Conservation (phyloP, 805 yeast species). For the Nakazawaea wickerhamii region DNA sequence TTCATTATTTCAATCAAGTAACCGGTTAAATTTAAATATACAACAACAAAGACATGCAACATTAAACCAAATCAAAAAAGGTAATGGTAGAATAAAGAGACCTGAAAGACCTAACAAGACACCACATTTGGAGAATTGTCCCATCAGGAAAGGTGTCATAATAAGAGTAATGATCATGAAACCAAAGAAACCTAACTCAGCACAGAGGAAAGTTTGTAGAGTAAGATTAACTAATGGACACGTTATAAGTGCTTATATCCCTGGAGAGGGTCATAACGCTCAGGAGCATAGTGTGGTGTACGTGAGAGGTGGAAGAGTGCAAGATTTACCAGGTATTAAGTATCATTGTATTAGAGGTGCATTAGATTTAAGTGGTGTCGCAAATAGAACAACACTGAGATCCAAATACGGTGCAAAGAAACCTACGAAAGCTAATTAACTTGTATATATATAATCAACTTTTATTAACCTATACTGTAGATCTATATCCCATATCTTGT, state of each 20-base stretch:
- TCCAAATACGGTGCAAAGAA: slow-evolving; percentile 92
- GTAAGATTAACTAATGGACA: slow-evolving; percentile 89
- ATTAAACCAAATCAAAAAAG: slow-evolving; percentile 70
- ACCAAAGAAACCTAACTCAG: slow-evolving; percentile 98
- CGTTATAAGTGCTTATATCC: slow-evolving; percentile 86
- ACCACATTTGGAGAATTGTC: slow-evolving; percentile 79
- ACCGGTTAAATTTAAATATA: slow-evolving; percentile 7
- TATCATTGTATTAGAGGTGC: slow-evolving; percentile 93
- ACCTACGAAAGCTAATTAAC: slow-evolving; percentile 45
- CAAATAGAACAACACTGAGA: slow-evolving; percentile 83
- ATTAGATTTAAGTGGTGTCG: slow-evolving; percentile 90
- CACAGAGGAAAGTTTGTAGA: slow-evolving; percentile 94
- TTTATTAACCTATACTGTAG: too few relatives aligned
- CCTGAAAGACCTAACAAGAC: slow-evolving; percentile 47
- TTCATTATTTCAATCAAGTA: slow-evolving; percentile 8
- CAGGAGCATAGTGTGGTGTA: slow-evolving; percentile 96
- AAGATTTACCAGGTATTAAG: slow-evolving; percentile 97
- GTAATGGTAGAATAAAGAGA: slow-evolving; percentile 39
- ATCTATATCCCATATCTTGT: background rate
- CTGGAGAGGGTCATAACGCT: slow-evolving; percentile 97
- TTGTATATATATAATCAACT: too few relatives aligned
- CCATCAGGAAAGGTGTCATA: slow-evolving; percentile 91
- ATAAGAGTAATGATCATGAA: slow-evolving; percentile 89
- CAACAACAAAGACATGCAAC: slow-evolving; percentile 56
- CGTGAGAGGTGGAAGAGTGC: slow-evolving; percentile 97